Evolutionary conservation across 257 asterid species (phyloP).

Genomic region (Apocynum venetum): DNA sequence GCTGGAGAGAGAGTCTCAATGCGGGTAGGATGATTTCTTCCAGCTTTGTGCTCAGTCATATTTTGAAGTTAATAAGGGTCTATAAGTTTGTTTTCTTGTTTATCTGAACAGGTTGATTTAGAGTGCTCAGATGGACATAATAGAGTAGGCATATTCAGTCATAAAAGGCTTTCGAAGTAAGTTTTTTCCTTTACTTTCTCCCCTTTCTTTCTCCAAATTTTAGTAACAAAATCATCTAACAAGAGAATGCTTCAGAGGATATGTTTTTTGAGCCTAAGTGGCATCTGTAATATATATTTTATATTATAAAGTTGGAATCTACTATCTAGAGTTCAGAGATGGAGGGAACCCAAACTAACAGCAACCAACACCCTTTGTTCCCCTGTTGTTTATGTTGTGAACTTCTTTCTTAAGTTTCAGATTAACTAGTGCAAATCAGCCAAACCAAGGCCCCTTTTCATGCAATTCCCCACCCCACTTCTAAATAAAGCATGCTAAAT

Average conservation of each 20-base stretch:
- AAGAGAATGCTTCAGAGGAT: background rate
- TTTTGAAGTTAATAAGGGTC: background rate
- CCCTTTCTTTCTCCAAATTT: constrained; percentile 1
- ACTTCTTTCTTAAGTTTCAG: too few relatives aligned
- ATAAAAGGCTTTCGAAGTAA: constrained; percentile 67
- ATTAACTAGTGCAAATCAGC: too few relatives aligned
- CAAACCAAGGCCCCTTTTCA: background rate
- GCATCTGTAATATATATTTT: background rate
- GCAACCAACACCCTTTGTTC: too few relatives aligned
- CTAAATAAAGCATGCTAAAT: too few relatives aligned
- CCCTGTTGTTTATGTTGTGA: too few relatives aligned
- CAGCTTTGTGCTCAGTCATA: background rate
- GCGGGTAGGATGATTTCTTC: constrained; percentile 52
- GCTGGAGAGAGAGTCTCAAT: constrained; percentile 88
- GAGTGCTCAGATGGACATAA: constrained; percentile 66
- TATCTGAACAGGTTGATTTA: constrained; percentile 70
- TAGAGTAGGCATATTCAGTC: constrained; percentile 87
- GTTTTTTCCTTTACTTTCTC: too few relatives aligned
- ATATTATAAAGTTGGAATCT: background rate
- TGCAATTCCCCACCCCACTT: too few relatives aligned
- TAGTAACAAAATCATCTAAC: background rate
- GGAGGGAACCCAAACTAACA: background rate
- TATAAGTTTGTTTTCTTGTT: background rate
- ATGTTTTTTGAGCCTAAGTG: background rate
- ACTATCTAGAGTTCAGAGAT: background rate